These are phyloP conservation scores for Fraxinus velutina DNA, from an alignment of 305 asterid species.

Conservation along the genomic window DNA sequence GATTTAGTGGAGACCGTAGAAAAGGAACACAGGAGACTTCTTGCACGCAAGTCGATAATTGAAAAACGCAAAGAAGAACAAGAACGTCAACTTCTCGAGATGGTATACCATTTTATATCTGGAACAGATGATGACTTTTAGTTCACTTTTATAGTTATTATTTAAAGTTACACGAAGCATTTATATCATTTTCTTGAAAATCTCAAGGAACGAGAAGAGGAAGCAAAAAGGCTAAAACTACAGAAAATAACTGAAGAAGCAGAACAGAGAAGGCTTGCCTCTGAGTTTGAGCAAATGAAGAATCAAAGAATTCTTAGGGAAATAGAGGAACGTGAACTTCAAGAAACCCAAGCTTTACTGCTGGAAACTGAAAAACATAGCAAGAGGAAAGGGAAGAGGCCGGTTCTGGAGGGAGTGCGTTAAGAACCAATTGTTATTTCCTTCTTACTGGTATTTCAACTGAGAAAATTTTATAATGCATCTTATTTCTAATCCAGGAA, in stretches of 20 bases:
- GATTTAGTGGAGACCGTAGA: slow-evolving; percentile 69
- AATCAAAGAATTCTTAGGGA: slow-evolving; percentile 72
- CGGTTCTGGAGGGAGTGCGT: slow-evolving; percentile 75
- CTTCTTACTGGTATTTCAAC: not conserved
- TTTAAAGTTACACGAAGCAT: not conserved
- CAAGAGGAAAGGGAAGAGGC: slow-evolving; percentile 73
- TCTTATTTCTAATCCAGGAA: slow-evolving; percentile 45
- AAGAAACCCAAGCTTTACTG: slow-evolving; percentile 72
- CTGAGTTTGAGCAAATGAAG: slow-evolving; percentile 79
- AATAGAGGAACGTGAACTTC: slow-evolving; percentile 82
- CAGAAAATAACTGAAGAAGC: slow-evolving; percentile 89
- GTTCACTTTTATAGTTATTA: not conserved
- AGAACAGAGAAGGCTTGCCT: slow-evolving; percentile 80
- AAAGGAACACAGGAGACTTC: slow-evolving; percentile 88
- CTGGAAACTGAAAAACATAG: slow-evolving; percentile 41
- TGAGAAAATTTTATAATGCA: not conserved
- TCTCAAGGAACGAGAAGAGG: slow-evolving; percentile 86
- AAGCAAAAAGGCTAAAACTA: slow-evolving; percentile 60
- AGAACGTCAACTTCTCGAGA: slow-evolving; percentile 86
- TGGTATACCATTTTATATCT: slow-evolving; percentile 41
- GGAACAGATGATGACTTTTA: not conserved
- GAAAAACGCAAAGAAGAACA: slow-evolving; percentile 99
- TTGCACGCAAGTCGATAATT: slow-evolving; percentile 91
- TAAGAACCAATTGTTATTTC: not conserved
- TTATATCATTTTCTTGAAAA: not conserved